Base-by-base conservation (phyloP, 2,329 filamentous ascomycete species). In the Whalleya microplaca region DNA sequence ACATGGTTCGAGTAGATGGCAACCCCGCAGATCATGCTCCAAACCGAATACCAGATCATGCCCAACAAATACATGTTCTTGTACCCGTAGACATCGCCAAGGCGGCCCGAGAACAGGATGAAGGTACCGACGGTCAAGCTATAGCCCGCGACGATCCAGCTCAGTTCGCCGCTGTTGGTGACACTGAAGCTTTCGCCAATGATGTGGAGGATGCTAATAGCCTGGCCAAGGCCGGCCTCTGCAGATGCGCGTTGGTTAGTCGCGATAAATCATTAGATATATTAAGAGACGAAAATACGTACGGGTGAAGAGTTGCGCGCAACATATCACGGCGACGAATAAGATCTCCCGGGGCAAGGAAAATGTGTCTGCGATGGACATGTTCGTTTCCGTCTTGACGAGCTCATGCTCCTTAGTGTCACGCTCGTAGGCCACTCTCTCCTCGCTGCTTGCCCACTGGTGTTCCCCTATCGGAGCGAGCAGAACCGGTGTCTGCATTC, bases 71-170 rank as follows among this genome's bases (percentile, higher is more conserved):
- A 71, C 67, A 82, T 71, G 6, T 64, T 71, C 66, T 79, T 80
- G 66, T 79, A 76, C 10, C 80, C 80, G 59, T 75, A 80, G 23
- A 78, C 58, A 66, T 81, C 78, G 42, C 79, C 79, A 6, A 80
- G 70, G 7, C 78, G 72, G 2, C 79, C 80, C 2, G 77, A 75
- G n/a, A 80, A 67, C 3, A 81, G 69, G 58, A 82, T 80, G 62
- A 81, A 81, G 19, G 76, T 80, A 14, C 79, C 79, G 37, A 79
- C 74, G 0, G 78, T 80, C 45, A 82, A 66, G 27, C 73, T 74
- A 65, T 78, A 81, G 18, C 74, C 75, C 19, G 78, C 77, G 29
- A 78, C 69, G 32, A 78, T 72, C 79, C 78, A 81, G 16, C 72
- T 70, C 27, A 75, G 66, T 44, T 75, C 67, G 27, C 74, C 77